Evolutionary conservation across 129 eudicot genomes (phyloP), one percentile per base, ranked within the genome.

Genomic region (Solidago caesia): DNA sequence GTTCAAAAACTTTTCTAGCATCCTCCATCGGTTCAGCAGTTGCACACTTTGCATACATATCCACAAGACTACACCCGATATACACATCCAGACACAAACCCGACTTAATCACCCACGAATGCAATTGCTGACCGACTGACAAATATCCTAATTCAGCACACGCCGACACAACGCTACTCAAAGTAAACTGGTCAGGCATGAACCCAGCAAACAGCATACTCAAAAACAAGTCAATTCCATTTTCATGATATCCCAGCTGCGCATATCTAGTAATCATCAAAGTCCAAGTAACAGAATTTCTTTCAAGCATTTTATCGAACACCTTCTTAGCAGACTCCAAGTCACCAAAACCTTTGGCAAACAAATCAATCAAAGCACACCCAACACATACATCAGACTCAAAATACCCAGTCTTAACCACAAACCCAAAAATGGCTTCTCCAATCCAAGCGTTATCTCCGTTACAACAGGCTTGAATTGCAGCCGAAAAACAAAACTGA

Each of bases 21-120:
- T 84, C 83, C 55, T 58, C 76, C 81, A 84, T 76, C 0, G 89
- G 82, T 67, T 74, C 85, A 62, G 71, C 71, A 61, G 46, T 48
- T 39, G 71, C 82, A 77, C 85, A 88, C 72, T 91, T 91, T 13
- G 96, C 86, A 70, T 91, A 91, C 97, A 91, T 91, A 74, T 91
- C 92, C 33, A 89, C 89, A 63, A 91, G 84, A 79, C 90, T 85
- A 80, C 96, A 88, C 14, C 96, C 97, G n/a, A 85, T 87, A 66
- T 77, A 78, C 39, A 81, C 88, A 83, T 91, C 97, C 45, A 27
- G 25, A 53, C 82, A 78, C 75, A 86, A 78, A 45, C 86, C 83
- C 55, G 27, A 71, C 75, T 85, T 86, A 14, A 91, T 53, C 2
- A 86, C 96, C 85, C 77, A 79, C 44, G 84, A 42, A 78, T 91